phyloP scores from a whole-genome alignment of 305 asterid genomes.

The Solanum chacoense region DNA sequence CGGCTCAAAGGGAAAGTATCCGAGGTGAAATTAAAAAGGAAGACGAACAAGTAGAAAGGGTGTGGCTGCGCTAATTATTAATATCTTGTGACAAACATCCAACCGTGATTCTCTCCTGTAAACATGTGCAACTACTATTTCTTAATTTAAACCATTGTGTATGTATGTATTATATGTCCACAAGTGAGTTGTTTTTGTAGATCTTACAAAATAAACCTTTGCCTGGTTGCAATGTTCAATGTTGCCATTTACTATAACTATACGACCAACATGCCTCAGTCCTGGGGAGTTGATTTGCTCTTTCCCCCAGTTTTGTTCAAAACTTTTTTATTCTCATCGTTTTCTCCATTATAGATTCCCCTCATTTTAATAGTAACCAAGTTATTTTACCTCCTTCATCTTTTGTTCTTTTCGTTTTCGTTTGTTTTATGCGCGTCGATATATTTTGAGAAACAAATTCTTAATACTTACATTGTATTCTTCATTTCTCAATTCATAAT shows the following conservation, averaged over 20 bases:
- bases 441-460: neutral
- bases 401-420: neutral
- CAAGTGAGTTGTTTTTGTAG: constrained; percentile 5
- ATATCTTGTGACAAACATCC: constrained; percentile 49
- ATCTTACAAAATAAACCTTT: constrained; percentile 8
- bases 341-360: neutral
- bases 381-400: neutral
- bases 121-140: constrained; percentile 28
- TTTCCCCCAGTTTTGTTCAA: constrained; percentile 14
- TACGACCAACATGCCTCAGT: constrained; percentile 54
- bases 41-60: constrained; percentile 1
- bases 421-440: neutral
- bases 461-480: neutral
- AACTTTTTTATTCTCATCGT: constrained; percentile 11
- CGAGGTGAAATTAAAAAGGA: neutral
- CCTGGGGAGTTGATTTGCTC: constrained; percentile 19
- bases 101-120: constrained; percentile 61
- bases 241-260: constrained; percentile 1
- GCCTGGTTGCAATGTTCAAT: neutral
- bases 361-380: neutral
- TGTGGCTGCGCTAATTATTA: constrained; percentile 1
- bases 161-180: neutral
- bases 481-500: neutral
- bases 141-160: neutral
- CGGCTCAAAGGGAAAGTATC: neutral